Evolutionary conservation across 352 stramenopile genomes (phyloP).

Genomic region (Globisporangium nagaii): DNA sequence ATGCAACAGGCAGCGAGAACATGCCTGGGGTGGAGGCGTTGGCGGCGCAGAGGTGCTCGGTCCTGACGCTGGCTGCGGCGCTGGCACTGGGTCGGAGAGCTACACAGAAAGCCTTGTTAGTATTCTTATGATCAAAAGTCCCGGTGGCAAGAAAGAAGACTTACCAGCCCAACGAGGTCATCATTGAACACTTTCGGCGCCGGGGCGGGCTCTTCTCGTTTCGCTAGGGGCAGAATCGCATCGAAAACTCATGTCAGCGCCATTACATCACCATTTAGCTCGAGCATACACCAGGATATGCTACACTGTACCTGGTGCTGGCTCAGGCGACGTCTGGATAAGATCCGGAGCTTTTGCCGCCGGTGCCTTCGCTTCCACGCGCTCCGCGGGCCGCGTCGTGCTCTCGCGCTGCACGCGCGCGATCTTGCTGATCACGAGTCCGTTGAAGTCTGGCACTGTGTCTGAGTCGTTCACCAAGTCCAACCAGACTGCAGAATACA

Average conservation of each 20-base stretch:
- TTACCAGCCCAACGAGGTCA: conserved; percentile 74
- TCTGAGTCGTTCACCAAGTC: conserved; percentile 71
- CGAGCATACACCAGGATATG: too few relatives aligned
- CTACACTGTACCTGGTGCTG: conserved; percentile 10
- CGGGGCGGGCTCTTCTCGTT: conserved; percentile 39
- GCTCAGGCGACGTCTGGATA: conserved; percentile 53
- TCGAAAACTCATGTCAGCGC: not conserved
- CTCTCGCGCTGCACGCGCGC: conserved; percentile 53
- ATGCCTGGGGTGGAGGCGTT: conserved; percentile 33
- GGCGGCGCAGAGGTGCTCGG: conserved; percentile 19
- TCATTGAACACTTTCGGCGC: conserved; percentile 70
- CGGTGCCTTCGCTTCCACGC: conserved; percentile 21
- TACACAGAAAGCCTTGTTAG: conserved; percentile 17
- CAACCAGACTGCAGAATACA: conserved; percentile 56
- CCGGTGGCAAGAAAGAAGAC: too few relatives aligned
- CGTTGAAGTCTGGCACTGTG: conserved; percentile 73
- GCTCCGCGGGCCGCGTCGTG: conserved; percentile 32
- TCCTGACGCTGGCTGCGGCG: conserved; percentile 21
- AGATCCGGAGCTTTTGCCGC: conserved; percentile 49
- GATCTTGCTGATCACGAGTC: conserved; percentile 77
- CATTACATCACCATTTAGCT: too few relatives aligned
- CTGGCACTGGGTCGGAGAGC: conserved; percentile 57
- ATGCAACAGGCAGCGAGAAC: too few relatives aligned
- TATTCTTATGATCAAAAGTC: too few relatives aligned
- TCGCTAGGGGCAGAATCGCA: conserved; percentile 20